phyloP scores from a whole-genome alignment of 1,284 basidiomycete genomes.

The Mycocalia duriaeana region DNA sequence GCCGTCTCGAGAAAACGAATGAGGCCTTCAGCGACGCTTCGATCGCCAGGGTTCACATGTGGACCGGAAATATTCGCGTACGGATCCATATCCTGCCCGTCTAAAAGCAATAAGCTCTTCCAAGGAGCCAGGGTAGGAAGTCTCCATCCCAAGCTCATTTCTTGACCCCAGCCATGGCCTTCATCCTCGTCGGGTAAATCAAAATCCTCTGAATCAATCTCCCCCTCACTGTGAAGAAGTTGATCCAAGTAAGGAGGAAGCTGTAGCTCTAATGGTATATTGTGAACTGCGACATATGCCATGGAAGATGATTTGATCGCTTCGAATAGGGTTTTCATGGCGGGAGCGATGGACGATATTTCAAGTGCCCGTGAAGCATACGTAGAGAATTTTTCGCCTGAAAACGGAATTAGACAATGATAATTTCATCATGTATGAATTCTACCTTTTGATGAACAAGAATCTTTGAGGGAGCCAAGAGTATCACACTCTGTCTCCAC shows the following conservation, averaged over 20 bases:
- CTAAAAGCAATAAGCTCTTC: slow-evolving; percentile 84
- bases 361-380: slow-evolving; percentile 59
- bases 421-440: neutral
- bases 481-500: slow-evolving; percentile 74
- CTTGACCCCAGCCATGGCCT: slow-evolving; percentile 60
- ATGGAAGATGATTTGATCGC: slow-evolving; percentile 69
- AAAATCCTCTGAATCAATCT: slow-evolving; percentile 40
- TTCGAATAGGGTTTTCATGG: slow-evolving; percentile 72
- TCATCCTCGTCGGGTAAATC: slow-evolving; percentile 38
- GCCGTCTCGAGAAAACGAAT: slow-evolving; percentile 65
- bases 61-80: slow-evolving; percentile 56
- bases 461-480: slow-evolving; percentile 67
- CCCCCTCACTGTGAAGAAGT: slow-evolving; percentile 60
- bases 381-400: slow-evolving; percentile 52
- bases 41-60: slow-evolving; percentile 60
- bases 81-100: slow-evolving; percentile 57
- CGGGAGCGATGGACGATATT: slow-evolving; percentile 65
- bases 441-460: slow-evolving; percentile 55
- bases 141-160: slow-evolving; percentile 64
- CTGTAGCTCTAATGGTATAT: slow-evolving; percentile 75
- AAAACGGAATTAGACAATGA: neutral
- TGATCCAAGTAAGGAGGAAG: slow-evolving; percentile 75
- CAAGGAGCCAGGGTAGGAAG: slow-evolving; percentile 81
- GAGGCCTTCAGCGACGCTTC: slow-evolving; percentile 62
- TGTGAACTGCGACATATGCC: slow-evolving; percentile 70